A percentile compares a stretch with the other conserved stretches of the same genome.
phyloP scores from a whole-genome alignment of 306 rosid genomes.

The Luffa acutangula region DNA sequence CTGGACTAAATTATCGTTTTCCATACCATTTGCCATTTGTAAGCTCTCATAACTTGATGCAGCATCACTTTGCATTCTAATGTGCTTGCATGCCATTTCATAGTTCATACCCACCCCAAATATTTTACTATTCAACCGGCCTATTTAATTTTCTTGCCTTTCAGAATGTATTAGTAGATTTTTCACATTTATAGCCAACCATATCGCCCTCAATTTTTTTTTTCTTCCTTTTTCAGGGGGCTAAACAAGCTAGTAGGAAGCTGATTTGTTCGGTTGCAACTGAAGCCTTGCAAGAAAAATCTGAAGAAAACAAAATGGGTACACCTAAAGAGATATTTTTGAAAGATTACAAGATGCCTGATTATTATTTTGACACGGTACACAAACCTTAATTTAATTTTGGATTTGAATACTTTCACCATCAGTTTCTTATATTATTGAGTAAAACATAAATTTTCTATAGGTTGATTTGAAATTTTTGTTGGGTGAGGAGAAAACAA shows the following conservation, averaged over 20 bases:
- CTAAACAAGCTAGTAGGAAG: constrained; percentile 40
- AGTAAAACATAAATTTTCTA: constrained; percentile 12
- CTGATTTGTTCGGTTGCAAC: constrained; percentile 72
- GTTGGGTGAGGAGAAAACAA: constrained; percentile 81
- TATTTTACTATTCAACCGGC: neutral
- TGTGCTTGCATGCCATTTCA: neutral
- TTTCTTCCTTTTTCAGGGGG: constrained; percentile 27
- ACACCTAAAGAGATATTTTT: constrained; percentile 75
- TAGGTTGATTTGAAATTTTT: constrained; percentile 79
- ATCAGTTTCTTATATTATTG: neutral
- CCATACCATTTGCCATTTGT: constrained; percentile 36
- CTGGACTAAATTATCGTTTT: constrained; percentile 21
- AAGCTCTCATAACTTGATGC: constrained; percentile 17
- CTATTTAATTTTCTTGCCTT: too few relatives aligned
- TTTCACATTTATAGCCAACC: neutral
- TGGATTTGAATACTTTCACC: constrained; percentile 6
- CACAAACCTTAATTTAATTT: constrained; percentile 10
- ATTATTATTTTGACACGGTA: constrained; percentile 85
- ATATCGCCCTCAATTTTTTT: constrained; percentile 8
- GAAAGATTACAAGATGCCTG: constrained; percentile 84
- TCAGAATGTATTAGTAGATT: neutral
- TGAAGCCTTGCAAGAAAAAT: constrained; percentile 40
- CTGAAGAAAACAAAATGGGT: constrained; percentile 70
- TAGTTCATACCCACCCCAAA: neutral
- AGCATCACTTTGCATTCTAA: neutral